A percentile compares a stretch with the other conserved stretches of the same genome.
These are phyloP conservation scores for Diaporthe aspalathi DNA, from an alignment of 2,329 filamentous ascomycete species.

Conservation along the genomic window DNA sequence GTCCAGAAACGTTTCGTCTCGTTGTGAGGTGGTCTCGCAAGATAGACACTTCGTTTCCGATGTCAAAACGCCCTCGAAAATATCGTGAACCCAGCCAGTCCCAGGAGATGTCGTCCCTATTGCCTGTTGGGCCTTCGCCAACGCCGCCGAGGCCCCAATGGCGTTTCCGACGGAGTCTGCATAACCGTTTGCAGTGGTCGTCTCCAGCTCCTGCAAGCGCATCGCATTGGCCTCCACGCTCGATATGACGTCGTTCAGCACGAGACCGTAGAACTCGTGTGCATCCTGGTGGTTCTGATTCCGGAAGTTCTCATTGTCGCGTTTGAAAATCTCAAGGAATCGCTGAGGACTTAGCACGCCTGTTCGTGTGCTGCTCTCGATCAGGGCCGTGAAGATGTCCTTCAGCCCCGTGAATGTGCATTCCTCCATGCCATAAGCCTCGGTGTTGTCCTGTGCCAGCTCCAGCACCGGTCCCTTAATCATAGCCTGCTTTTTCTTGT, in stretches of 20 bases:
- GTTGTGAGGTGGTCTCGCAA: constrained; percentile 93
- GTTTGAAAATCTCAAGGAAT: constrained; percentile 92
- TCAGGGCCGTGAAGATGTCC: constrained; percentile 93
- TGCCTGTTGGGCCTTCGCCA: constrained; percentile 45
- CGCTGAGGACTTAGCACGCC: constrained; percentile 92
- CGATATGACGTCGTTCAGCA: constrained; percentile 95
- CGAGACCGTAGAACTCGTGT: constrained; percentile 93
- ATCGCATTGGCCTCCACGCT: constrained; percentile 91
- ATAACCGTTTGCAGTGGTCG: constrained; percentile 56
- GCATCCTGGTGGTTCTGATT: constrained; percentile 98
- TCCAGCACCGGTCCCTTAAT: constrained; percentile 61
- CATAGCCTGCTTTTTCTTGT: constrained; percentile 97
- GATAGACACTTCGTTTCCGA: constrained; percentile 97
- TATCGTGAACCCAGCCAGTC: constrained; percentile 93
- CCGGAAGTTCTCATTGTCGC: constrained; percentile 97
- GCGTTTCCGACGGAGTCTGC: constrained; percentile 63
- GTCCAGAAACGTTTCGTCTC: constrained; percentile 96
- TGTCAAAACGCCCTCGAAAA: constrained; percentile 94
- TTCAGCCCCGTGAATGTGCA: constrained; percentile 94
- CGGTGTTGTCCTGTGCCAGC: constrained; percentile 82
- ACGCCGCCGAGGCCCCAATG: constrained; percentile 50
- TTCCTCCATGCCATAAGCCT: constrained; percentile 90
- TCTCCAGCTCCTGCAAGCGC: constrained; percentile 65
- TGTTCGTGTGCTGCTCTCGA: constrained; percentile 82
- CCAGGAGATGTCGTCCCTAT: constrained; percentile 67